Conservation (phyloP, 1,284 basidiomycete species). For the Sanghuangporus weigelae region DNA sequence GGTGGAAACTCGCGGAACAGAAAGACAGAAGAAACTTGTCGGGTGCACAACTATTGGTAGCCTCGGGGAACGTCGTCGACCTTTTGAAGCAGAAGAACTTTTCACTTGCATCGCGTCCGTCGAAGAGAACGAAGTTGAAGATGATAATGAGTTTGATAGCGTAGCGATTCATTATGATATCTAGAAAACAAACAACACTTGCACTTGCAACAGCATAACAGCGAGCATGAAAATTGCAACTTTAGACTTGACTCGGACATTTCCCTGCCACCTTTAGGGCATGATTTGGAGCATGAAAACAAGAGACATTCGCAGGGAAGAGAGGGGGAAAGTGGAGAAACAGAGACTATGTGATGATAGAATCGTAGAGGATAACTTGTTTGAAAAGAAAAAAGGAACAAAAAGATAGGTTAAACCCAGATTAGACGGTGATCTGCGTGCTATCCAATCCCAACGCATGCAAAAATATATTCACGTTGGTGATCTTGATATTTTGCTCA, state of each 20-base stretch:
- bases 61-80: background rate
- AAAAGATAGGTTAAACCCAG: slow-evolving; percentile 8
- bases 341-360: background rate
- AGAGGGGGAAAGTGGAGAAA: too few species aligned
- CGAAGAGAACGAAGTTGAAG: background rate
- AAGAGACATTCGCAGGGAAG: background rate
- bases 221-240: background rate
- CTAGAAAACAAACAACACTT: slow-evolving; percentile 11
- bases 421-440: slow-evolving; percentile 65
- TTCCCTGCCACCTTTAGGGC: background rate
- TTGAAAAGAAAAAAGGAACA: slow-evolving; percentile 9
- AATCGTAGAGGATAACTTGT: background rate
- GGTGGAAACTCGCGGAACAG: slow-evolving; percentile 36
- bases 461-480: slow-evolving; percentile 83
- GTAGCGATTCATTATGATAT: slow-evolving; percentile 14
- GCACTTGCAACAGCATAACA: slow-evolving; percentile 4
- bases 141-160: slow-evolving; percentile 10
- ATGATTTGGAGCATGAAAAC: background rate
- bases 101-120: slow-evolving; percentile 9
- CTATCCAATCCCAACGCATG: slow-evolving; percentile 83
- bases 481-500: slow-evolving; percentile 59
- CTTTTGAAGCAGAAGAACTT: slow-evolving; percentile 13
- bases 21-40: slow-evolving; percentile 23
- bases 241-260: background rate
- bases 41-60: slow-evolving; percentile 20